These are phyloP conservation scores for Neurospora hispaniola DNA, from an alignment of 495 filamentous ascomycete species.

Conservation along the genomic window DNA sequence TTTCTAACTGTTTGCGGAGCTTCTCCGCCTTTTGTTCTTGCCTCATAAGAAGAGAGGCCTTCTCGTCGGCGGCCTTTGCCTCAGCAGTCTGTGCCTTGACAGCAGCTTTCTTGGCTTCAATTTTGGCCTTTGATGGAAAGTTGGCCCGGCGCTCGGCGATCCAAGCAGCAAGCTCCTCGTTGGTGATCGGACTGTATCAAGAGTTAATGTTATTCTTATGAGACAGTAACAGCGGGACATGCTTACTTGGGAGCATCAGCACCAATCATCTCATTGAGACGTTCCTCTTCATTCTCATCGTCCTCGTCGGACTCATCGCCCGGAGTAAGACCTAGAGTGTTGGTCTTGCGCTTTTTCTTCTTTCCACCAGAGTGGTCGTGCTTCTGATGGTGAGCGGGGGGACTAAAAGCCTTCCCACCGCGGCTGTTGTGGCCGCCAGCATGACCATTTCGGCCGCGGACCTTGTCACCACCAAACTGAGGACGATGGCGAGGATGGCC, in stretches of 20 bases:
- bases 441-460: conserved; percentile 27
- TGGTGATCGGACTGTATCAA: background rate
- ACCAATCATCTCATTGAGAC: conserved; percentile 51
- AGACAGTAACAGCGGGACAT: conserved; percentile 18
- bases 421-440: conserved; percentile 15
- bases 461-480: conserved; percentile 32
- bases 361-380: conserved; percentile 49
- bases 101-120: background rate
- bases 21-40: conserved; percentile 38
- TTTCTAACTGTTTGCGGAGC: conserved; percentile 39
- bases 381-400: conserved; percentile 47
- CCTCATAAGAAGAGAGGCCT: conserved; percentile 24
- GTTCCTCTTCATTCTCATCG: conserved; percentile 60
- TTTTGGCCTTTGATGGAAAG: background rate
- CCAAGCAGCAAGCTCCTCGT: background rate
- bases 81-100: conserved; percentile 16
- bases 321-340: conserved; percentile 72
- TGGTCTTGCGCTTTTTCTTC: conserved; percentile 71
- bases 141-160: background rate
- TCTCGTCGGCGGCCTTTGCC: conserved; percentile 12
- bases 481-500: conserved; percentile 17
- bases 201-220: background rate
- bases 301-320: conserved; percentile 61
- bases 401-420: conserved; percentile 17
- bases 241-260: conserved; percentile 39